phyloP scores from a whole-genome alignment of 192 early-diverging fungal genomes.

The Linnemannia zychae region DNA sequence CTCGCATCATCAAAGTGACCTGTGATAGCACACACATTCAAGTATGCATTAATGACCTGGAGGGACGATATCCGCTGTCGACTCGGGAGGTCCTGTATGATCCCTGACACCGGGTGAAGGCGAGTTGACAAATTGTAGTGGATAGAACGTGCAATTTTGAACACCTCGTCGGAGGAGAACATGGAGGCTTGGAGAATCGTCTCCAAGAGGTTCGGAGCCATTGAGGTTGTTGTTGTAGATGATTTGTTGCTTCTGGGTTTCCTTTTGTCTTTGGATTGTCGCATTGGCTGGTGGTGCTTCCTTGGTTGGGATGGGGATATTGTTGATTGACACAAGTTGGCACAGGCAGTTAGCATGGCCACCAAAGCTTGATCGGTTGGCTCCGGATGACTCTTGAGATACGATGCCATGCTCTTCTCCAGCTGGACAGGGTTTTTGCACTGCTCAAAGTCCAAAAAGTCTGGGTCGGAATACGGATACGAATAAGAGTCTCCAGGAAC shows the following conservation, averaged over 20 bases:
- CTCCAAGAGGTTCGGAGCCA: conserved; percentile 29
- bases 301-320: not conserved
- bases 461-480: conserved; percentile 3
- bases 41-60: conserved; percentile 36
- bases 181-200: conserved; percentile 28
- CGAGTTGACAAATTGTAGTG: conserved; percentile 19
- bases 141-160: conserved; percentile 25
- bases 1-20: conserved; percentile 40
- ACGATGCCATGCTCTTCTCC: conserved; percentile 37
- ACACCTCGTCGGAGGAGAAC: conserved; percentile 44
- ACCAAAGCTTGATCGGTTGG: conserved; percentile 33
- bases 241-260: not conserved
- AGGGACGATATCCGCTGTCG: conserved; percentile 9
- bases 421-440: conserved; percentile 49
- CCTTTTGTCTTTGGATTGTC: not conserved
- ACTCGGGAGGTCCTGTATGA: not conserved
- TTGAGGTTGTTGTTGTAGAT: not conserved
- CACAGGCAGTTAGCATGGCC: conserved; percentile 36
- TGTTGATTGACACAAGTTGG: conserved; percentile 9
- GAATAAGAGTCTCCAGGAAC: conserved; percentile 7
- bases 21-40: conserved; percentile 38
- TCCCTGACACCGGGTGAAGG: not conserved
- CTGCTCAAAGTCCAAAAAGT: conserved; percentile 6
- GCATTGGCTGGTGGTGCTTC: not conserved
- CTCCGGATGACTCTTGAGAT: conserved; percentile 39